Base-by-base conservation (phyloP, 192 early-diverging fungal genomes). In the Coemansia sp. region DNA sequence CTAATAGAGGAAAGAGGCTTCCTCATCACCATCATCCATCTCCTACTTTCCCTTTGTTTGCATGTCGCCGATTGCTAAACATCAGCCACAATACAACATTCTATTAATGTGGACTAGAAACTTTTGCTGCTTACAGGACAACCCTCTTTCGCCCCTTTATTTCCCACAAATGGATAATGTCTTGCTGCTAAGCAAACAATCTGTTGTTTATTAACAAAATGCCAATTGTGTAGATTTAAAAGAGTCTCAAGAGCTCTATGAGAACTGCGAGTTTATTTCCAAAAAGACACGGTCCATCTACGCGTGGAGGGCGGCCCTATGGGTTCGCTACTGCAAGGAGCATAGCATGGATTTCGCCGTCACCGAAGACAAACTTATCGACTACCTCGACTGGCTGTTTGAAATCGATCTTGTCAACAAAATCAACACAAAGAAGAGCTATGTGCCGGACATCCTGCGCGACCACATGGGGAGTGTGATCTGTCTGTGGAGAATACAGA, bases 281-380 rank as follows among this genome's bases (percentile, higher is more conserved):
- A 80, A 80, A 68, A 80, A 80, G 68, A 80, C 77, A 0, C 68
- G 77, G 29, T 80, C 77, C 3, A 80, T 80, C 44, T 80, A 80
- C 29, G 71, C 77, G 10, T 80, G 77, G 77, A 67, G 77, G 19
- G 61, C 68, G 0, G 77, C 77, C 6, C 50, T 80, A 41, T 80
- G 77, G 77, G 72, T 80, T 41, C 71, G 77, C 19, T 80, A 70
- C 50, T 80, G 77, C 72, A 74, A 74, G 33, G 72, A 80, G 55
- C 61, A 58, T 22, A 44, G 62, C 19, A 23, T 55, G 4, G 68
- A 74, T 29, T 80, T 54, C 65, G 28, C 45, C 9, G 77, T 80
- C 17, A 80, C 77, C 40, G 77, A 80, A 19, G 72, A 70, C 62
- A 74, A 67, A 67, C 62, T 80, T 22, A 64, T 80, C 25, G 36